These are phyloP conservation scores for Musa troglodytarum DNA, from an alignment of 176 grass and related monocot genomes.

Conservation along the genomic window DNA sequence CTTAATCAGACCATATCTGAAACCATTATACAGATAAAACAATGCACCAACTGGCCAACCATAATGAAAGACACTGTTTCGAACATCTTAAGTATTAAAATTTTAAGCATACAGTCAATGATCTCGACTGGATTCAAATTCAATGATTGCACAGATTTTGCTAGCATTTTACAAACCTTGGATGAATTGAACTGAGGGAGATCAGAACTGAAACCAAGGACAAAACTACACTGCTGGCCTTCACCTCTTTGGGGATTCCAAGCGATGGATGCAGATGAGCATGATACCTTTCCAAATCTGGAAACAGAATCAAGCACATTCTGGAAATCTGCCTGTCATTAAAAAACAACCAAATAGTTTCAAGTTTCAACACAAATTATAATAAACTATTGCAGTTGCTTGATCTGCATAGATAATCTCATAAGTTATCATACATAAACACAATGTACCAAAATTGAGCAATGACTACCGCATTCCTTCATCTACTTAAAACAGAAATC, in stretches of 20 bases:
- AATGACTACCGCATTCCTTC: no score
- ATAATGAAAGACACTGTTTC: not conserved
- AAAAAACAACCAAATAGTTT: not conserved
- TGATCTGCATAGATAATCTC: no score
- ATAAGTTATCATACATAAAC: no score
- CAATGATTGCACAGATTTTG: not conserved
- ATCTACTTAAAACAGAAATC: no score
- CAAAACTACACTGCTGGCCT: slow-evolving; percentile 64
- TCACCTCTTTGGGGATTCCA: slow-evolving; percentile 65
- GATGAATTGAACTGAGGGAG: slow-evolving; percentile 64
- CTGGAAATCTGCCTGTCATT: slow-evolving; percentile 81
- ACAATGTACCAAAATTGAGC: no score
- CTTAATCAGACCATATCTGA: no score
- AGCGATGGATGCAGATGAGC: slow-evolving; percentile 63
- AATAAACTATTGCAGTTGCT: not conserved
- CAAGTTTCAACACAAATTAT: not conserved
- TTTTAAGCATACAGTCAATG: not conserved
- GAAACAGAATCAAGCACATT: slow-evolving; percentile 66
- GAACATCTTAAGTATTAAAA: not conserved
- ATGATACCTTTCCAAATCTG: slow-evolving; percentile 51
- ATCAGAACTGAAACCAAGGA: slow-evolving; percentile 87
- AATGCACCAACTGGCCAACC: not conserved
- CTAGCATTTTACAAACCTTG: slow-evolving; percentile 44
- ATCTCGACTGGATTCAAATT: not conserved
- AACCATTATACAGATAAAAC: not conserved